Percentiles rank a stretch among this genome's conserved stretches.
phyloP scores from a whole-genome alignment of 2,329 filamentous ascomycete genomes.

The Cryphonectria carpinicola region DNA sequence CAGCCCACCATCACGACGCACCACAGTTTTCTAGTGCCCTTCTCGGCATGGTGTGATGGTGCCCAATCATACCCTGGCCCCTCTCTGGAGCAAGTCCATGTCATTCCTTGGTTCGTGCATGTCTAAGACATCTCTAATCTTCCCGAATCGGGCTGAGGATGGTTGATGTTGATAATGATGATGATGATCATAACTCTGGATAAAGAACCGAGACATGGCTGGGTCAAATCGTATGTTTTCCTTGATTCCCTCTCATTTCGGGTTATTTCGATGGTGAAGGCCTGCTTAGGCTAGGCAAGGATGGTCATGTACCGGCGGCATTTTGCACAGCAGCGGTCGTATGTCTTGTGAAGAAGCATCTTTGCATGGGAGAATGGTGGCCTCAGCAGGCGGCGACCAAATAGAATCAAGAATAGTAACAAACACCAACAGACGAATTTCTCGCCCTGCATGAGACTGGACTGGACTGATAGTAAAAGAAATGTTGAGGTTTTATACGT shows the following conservation, averaged over 20 bases:
- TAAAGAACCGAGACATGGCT: background rate
- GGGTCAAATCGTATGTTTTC: background rate
- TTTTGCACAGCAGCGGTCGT: background rate
- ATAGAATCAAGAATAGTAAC: background rate
- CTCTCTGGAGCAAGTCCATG: background rate
- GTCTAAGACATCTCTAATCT: background rate
- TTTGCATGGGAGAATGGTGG: too few relatives aligned
- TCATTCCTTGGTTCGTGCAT: slow-evolving; percentile 7
- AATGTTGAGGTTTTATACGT: slow-evolving; percentile 13
- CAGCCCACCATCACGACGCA: slow-evolving; percentile 5
- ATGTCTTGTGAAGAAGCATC: background rate
- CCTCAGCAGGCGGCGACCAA: too few relatives aligned
- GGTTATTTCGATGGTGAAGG: background rate
- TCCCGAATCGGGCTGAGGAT: background rate
- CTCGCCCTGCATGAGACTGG: background rate
- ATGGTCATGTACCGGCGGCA: background rate
- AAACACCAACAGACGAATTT: too few relatives aligned
- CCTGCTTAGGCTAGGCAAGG: background rate
- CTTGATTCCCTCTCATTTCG: background rate
- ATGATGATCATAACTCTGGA: background rate
- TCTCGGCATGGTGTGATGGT: background rate
- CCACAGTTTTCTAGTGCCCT: background rate
- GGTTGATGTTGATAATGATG: background rate
- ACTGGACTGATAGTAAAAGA: background rate
- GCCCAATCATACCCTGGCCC: background rate